Evolutionary conservation across 1,139 yeast species (phyloP), one percentile per base, ranked within the genome.

Genomic region (Candida labiduridarum): DNA sequence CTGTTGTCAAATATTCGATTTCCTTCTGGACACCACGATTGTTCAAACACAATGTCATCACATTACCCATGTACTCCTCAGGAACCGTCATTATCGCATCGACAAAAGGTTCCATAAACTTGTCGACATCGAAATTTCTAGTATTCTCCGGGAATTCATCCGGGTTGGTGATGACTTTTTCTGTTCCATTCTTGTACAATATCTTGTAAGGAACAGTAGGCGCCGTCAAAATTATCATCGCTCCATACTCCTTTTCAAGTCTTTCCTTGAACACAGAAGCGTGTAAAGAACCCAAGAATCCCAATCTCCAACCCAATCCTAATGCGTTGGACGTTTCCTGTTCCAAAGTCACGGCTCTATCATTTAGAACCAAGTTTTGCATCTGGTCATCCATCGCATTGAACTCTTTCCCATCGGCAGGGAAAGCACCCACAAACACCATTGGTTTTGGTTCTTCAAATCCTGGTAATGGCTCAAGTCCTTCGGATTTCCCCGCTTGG

Each of bases 371-470:
- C 55, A 94, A 75, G 61, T 91, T 91, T 58, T 87, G 89, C 67
- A 94, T 84, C 65, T 91, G 89, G 59, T 94, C 98, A 61, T 94
- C 96, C 75, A 94, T 78, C 38, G 83, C 87, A 54, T 88, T 89
- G 65, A 92, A 94, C 59, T 92, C 97, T 1, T 87, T 81, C 4
- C 97, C 97, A 63, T 92, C 97, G 0, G 97, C 95, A 0, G 99
- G 99, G 61, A 91, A 94, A 0, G 99, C 99, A 8, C 99, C 99
- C 42, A 94, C 96, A 67, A 92, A 94, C 6, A 94, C 98, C 98
- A 94, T 94, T 1, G 99, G 97, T 65, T 94, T 92, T 1, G 96
- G 92, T 59, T 90, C 97, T 66, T 92, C 97, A 67, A 94, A 94
- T 0, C 98, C 98, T 0, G 96, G 97, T 29, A 94, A 73, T 1